Percentiles rank a stretch among this genome's conserved stretches.
These are phyloP conservation scores for Claviceps maximensis DNA, from an alignment of 2,329 filamentous ascomycete genomes.

Conservation along the genomic window DNA sequence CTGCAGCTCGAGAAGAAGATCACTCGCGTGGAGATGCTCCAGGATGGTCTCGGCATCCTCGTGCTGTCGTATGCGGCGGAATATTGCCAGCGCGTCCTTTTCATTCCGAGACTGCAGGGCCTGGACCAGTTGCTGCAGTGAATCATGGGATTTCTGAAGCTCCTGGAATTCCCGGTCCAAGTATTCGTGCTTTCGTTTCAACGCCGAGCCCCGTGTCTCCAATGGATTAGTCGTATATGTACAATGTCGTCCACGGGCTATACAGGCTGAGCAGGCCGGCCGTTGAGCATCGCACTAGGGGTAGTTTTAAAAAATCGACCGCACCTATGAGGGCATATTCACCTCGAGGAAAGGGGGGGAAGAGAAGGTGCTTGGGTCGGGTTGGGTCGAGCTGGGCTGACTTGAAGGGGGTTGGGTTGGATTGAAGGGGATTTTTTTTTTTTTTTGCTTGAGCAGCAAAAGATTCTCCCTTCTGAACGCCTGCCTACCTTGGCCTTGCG, in stretches of 20 bases:
- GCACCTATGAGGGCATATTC: neutral
- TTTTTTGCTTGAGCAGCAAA: too few relatives aligned
- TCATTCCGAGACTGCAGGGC: neutral
- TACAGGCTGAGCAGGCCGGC: neutral
- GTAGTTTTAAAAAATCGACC: neutral
- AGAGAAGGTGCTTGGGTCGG: neutral
- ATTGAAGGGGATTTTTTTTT: too few relatives aligned
- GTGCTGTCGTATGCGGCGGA: neutral
- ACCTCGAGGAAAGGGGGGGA: neutral
- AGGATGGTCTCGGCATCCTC: neutral
- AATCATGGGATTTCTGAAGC: neutral
- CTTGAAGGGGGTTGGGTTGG: too few relatives aligned
- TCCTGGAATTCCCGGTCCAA: neutral
- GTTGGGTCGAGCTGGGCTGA: too few relatives aligned
- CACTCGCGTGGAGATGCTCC: neutral
- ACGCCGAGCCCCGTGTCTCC: neutral
- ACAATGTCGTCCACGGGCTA: neutral
- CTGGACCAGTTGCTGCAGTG: neutral
- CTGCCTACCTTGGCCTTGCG: neutral
- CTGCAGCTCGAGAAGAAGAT: neutral
- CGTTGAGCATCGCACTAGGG: conserved; percentile 1
- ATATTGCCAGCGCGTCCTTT: neutral
- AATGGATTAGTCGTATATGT: neutral
- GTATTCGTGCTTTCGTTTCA: neutral
- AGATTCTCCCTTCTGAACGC: neutral